Base-by-base conservation (phyloP, 2,329 filamentous ascomycete species). In the Trichoderma harzianum region DNA sequence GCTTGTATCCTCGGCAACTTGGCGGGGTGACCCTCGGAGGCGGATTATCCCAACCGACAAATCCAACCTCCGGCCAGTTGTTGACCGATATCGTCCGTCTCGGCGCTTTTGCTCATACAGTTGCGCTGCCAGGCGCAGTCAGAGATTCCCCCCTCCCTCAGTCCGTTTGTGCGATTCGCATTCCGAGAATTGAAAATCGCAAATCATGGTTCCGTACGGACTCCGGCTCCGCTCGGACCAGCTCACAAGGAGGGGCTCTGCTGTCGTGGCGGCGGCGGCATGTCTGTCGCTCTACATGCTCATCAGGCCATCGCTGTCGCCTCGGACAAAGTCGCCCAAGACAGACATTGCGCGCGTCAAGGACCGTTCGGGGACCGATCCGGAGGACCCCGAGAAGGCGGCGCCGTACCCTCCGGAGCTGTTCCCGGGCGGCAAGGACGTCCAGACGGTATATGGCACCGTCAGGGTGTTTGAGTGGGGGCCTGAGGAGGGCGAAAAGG, bases 391-490 rank as follows among this genome's bases (percentile, higher is more conserved):
- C 53, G 63, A 60, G 18, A 57, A 43, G 39, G 65, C 53, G 26
- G 79, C 86, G 7, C 87, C 89, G 3, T 94, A 96, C 79, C 92
- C 92, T 1, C 89, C 89, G 3, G 87, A 93, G 79, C 86, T 87
- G 18, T 86, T 95, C 16, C 92, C 92, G 0, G 91, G 92, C 7
- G 88, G 84, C 0, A 86, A 92, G 72, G 89, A 94, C 78, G 89
- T 96, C 18, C 78, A 84, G 14, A 91, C 89, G 5, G 89, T 90
- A 7, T 94, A 93, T 78, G 93, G 93, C 18, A 88, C 83, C 5
- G 88, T 93, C 73, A 84, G 91, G 60, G 90, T 93, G 3, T 95
- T 94, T 78, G 94, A 97, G 83, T 96, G 91, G 87, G 94, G 94
- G 0, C 92, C 92, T 0, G 86, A 89, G 72, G 82, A 86, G 43